Base-by-base conservation (phyloP, 192 early-diverging fungal genomes). In the Ambispora gerdemannii region DNA sequence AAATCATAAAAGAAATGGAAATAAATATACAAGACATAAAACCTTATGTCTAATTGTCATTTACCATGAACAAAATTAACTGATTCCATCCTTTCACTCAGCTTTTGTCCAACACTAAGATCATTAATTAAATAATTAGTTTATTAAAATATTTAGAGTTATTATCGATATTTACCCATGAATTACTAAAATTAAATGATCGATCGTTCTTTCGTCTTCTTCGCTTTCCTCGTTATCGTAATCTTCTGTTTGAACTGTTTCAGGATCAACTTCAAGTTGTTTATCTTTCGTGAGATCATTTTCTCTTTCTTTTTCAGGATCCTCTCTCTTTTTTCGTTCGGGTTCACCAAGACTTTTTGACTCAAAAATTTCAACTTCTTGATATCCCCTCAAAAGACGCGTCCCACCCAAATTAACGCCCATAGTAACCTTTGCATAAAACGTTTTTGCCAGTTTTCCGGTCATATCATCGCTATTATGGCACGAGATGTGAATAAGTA, bases 151-250 rank as follows among this genome's bases (percentile, higher is more conserved):
- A 56, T 56, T n/a, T 56, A 56, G 20, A n/a, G 19, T 27, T n/a
- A 13, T 4, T 7, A 7, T 6, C 27, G 53, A 20, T n/a, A 47
- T 43, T 49, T 66, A 80, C 77, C 92, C 93, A 66, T 95, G 93
- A 74, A 95, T 86, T 10, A 90, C 92, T 62, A 95, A 79, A 6
- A 95, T 76, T 10, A 95, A 68, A 74, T 95, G 93, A 68, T 92
- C 82, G 58, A 95, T 88, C 11, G 77, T 79, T 30, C 91, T 78
- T 51, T 89, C 89, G 8, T 88, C 84, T 20, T 80, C 81, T 74
- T 75, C 84, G 33, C 72, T 74, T 20, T 81, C 74, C 2, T 77
- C 67, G 50, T 77, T 78, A 3, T 75, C 70, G 52, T 77, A 82
- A 50, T 82, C 80, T n/a, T 72, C 75, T 50, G 63, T 77, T 52